Base-by-base conservation (phyloP, 108 stramenopile genomes). In the Cyclostephanos tholiformis region DNA sequence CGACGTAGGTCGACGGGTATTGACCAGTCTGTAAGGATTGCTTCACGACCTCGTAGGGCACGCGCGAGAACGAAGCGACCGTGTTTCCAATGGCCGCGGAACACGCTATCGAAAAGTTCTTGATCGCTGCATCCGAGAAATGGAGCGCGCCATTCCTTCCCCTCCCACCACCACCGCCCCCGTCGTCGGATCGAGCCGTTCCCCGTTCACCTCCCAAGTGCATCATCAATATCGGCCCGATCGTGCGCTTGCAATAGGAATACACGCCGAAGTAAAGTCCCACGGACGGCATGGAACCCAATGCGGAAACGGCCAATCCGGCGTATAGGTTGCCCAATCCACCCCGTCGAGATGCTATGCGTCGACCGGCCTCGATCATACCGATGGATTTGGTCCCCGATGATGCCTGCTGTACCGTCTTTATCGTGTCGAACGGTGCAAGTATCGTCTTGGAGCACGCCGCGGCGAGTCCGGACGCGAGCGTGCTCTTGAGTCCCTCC, bases 41-140 rank as follows among this genome's bases (percentile, higher is more conserved):
- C 74, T 98, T 98, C 13, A 97, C 87, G 10, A 97, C 96, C 73
- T 98, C 97, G 76, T 97, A 97, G 13, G 97, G 97, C n/a, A 97
- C 96, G 22, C 97, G 79, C 2, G 95, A 95, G 66, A 94, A 88
- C 25, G 85, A 85, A 12, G 97, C 97, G 56, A 96, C 84, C 10
- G 95, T 87, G 67, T 98, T 98, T 14, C 86, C 93, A 73, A 91
- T 89, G 20, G 93, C 95, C 32, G 97, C 95, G 22, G 93, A 88
- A 6, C 91, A 36, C 2, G 87, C 88, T 38, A 98, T 90, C 43
- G 90, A 79, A 36, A 82, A 49, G 55, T 75, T 66, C 58, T 80
- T 76, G 52, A 85, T 67, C 22, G 80, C 60, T 16, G 44, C 50
- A 30, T 78, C 71, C 13, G 72, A 65, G 25, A 52, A 65, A 7